Evolutionary conservation across 768 basidiomycete species (phyloP), one percentile per base, ranked within the genome.

Genomic region (Tricholoma saponaceum): DNA sequence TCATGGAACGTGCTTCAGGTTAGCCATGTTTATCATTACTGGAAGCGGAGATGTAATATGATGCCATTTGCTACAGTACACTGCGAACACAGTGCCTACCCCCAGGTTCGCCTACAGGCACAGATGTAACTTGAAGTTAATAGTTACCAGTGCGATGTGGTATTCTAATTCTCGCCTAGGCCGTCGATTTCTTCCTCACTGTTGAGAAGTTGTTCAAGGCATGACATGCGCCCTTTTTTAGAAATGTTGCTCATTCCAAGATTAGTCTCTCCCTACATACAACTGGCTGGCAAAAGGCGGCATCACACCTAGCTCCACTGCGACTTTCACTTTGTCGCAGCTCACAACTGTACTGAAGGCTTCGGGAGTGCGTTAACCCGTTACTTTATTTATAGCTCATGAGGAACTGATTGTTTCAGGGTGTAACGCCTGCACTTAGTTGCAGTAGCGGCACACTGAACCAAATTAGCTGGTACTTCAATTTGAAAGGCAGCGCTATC

Each of bases 251-350:
- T n/a, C 71, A 72, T 7, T 47, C 33, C 3, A 16, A 20, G 62
- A 64, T 23, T 39, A 66, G 65, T 59, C 35, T 20, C 81, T 92
- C 23, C 87, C 90, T 0, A 92, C 92, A 2, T 91, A 84, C 69
- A 76, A 80, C 14, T 91, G 83, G 83, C 84, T 94, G 39, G 72
- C 76, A 13, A 72, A 79, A 20, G 85, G 79, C n/a, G 90, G 90
- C 23, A 93, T 94, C 62, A 82, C 80, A 3, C 92, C 92, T 12
- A 80, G 79, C n/a, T 71, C 74, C 2, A 74, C 70, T 58, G 66
- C 71, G 62, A 89, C 87, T 0, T 84, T 84, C 67, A 82, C 82
- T 0, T 76, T 89, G 16, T 72, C 81, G 13, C 65, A 75, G 9
- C 65, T 90, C 47, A 75, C 76, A 10, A 66, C 76, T 35, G 89